Conservation (phyloP, 148 eudicot species). For the Rhododendron simsii region DNA sequence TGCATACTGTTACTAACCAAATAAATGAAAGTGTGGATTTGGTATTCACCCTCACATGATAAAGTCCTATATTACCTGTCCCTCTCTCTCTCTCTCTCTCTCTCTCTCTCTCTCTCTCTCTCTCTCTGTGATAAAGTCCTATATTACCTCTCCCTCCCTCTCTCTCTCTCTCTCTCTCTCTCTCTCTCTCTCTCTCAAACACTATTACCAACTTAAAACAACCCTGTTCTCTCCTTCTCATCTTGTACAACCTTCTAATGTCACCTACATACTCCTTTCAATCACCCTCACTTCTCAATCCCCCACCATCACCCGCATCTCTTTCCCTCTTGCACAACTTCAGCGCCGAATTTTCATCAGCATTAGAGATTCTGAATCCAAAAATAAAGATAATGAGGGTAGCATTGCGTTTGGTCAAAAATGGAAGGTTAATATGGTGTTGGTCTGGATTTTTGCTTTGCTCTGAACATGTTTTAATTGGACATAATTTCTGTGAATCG, state of each 20-base stretch:
- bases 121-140: no score
- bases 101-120: no score
- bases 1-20: no score
- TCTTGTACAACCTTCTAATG: not conserved
- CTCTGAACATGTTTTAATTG: not conserved
- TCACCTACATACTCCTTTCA: not conserved
- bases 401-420: not conserved
- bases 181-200: no score
- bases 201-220: no score
- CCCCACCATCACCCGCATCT: not conserved
- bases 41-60: no score
- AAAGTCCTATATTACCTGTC: no score
- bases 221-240: not conserved
- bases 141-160: no score
- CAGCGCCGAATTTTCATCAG: not conserved
- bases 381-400: not conserved
- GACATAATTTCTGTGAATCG: not conserved
- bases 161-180: no score
- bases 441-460: not conserved
- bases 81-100: no score
- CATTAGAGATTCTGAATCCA: not conserved
- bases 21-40: no score
- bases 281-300: not conserved
- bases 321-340: not conserved
- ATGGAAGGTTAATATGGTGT: not conserved